Base-by-base conservation (phyloP, 352 stramenopile genomes). In the Halophytophthora batemanensis region DNA sequence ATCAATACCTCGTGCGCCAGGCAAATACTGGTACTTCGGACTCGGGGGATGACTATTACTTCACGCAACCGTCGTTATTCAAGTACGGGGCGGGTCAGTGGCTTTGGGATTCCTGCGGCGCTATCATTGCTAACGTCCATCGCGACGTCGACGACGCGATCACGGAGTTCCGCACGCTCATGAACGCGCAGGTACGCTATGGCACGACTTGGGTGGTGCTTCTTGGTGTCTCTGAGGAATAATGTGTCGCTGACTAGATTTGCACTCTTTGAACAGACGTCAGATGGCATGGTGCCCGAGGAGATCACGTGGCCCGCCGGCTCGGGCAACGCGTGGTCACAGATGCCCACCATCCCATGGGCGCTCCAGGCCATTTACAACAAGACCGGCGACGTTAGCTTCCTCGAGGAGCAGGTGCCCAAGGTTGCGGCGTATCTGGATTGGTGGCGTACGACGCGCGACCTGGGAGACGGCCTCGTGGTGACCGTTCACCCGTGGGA, bases 291-390 rank as follows among this genome's bases (percentile, higher is more conserved):
- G 53, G 53, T 60, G 31, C 53, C 53, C 3, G 53, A 60, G 33
- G 53, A 60, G 53, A 60, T 60, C 37, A 40, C 53, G 19, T 60
- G 53, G 53, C 53, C 53, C 8, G 33, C 34, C 18, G 53, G 53
- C 8, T 60, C 53, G 10, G 45, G 53, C 14, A 60, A 60, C 31
- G 46, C 53, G 14, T 50, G 45, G 35, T 60, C 53, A 13, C 53
- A 60, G 45, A 60, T 60, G 53, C 53, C 53, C 6, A 60, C 53
- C 17, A 60, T 60, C 46, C 52, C 53, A 10, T 60, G 53, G 53
- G 44, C 53, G 14, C 14, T 60, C 13, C 53, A 50, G 39, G 15
- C 53, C 53, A 60, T 60, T 40, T 60, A 60, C 53, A 60, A 60
- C 39, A 42, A 53, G 40, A 60, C 53, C 7, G 28, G 36, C 13